Conservation (phyloP, 2,329 filamentous ascomycete species). For the Nannizzia gypsea region DNA sequence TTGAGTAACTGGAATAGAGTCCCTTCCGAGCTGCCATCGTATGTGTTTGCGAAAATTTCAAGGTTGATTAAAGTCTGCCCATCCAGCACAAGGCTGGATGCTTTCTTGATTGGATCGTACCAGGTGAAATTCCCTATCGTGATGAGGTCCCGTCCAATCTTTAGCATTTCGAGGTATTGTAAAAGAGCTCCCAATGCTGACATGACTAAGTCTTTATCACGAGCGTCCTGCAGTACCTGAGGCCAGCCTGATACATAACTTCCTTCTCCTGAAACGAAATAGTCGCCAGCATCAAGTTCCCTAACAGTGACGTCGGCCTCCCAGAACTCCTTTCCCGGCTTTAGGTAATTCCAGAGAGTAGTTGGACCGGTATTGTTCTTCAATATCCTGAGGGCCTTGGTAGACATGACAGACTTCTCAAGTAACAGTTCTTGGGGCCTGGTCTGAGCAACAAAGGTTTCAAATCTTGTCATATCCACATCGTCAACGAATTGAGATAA, state of each 20-base stretch:
- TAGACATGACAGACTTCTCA: constrained; percentile 75
- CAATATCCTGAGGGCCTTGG: constrained; percentile 80
- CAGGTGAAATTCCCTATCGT: constrained; percentile 82
- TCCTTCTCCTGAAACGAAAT: constrained; percentile 55
- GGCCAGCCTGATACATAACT: constrained; percentile 64
- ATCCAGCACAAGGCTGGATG: constrained; percentile 79
- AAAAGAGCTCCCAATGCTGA: constrained; percentile 82
- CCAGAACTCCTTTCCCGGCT: constrained; percentile 82
- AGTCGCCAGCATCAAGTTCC: constrained; percentile 67
- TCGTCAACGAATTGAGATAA: constrained; percentile 89
- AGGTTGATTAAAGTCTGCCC: constrained; percentile 95
- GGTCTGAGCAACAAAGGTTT: constrained; percentile 90
- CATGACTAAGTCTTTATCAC: constrained; percentile 71
- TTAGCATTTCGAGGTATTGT: constrained; percentile 74
- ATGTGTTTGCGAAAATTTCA: constrained; percentile 91
- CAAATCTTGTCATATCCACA: constrained; percentile 86
- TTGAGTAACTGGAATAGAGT: constrained; percentile 87
- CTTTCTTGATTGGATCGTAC: constrained; percentile 88
- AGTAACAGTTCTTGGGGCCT: constrained; percentile 77
- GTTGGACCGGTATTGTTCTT: constrained; percentile 92
- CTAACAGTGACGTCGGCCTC: constrained; percentile 67
- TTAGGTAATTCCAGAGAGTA: constrained; percentile 90
- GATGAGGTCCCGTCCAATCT: constrained; percentile 76
- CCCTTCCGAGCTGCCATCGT: constrained; percentile 71
- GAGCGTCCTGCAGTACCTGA: constrained; percentile 55